Evolutionary conservation across 257 asterid genomes (phyloP).

Genomic region (Gentiana straminea): DNA sequence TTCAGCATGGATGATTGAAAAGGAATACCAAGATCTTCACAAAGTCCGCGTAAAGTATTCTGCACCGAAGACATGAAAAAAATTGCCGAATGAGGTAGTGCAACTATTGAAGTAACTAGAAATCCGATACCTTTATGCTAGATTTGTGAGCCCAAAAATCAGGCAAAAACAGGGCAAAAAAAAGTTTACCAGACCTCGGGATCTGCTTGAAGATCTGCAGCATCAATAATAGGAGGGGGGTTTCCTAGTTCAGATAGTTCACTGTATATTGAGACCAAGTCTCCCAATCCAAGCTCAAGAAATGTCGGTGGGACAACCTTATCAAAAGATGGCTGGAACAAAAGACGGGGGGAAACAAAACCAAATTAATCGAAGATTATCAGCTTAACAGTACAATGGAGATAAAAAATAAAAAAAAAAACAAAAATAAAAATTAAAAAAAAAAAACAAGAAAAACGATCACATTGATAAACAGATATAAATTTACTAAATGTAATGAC

Average conservation of each 20-base stretch:
- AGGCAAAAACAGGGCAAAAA: neutral
- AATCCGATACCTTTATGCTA: no score
- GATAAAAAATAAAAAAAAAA: neutral
- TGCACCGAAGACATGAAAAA: conserved; percentile 20
- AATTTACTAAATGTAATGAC: no score
- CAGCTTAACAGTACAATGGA: no score
- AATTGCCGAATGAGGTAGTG: conserved; percentile 1
- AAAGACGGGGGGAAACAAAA: no score
- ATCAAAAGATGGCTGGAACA: conserved; percentile 59
- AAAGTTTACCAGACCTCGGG: conserved; percentile 50
- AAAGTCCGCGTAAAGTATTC: conserved; percentile 60
- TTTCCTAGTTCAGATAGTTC: conserved; percentile 55
- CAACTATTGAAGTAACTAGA: no score
- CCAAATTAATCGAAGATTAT: no score
- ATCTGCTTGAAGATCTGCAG: conserved; percentile 52
- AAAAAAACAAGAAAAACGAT: neutral
- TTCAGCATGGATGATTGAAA: conserved; percentile 81
- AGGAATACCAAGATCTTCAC: conserved; percentile 71
- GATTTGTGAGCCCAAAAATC: no score
- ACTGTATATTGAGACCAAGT: conserved; percentile 47
- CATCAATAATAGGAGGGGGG: conserved; percentile 61
- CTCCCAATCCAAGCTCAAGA: conserved; percentile 53
- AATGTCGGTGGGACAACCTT: conserved; percentile 59
- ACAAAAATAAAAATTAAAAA: neutral
- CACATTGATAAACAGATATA: neutral